Evolutionary conservation across 1,284 basidiomycete genomes (phyloP).

Genomic region (Apiotrichum domesticum): DNA sequence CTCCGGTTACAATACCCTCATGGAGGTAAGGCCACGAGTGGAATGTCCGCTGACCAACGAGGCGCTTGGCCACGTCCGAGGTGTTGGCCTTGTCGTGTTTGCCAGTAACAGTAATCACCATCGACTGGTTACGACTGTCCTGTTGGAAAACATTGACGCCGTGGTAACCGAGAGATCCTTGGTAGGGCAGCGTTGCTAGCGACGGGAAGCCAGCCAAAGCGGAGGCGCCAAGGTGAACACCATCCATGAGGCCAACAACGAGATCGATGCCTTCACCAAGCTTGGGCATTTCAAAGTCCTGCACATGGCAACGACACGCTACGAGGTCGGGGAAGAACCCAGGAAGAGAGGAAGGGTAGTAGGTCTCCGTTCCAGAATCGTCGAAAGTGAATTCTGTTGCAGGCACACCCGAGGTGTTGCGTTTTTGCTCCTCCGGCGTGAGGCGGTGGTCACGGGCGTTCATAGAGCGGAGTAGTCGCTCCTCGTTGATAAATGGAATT

Average conservation of each 20-base stretch:
- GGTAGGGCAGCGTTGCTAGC: slow-evolving; percentile 78
- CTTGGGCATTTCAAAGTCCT: slow-evolving; percentile 78
- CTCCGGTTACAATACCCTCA: slow-evolving; percentile 78
- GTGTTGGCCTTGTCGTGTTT: slow-evolving; percentile 60
- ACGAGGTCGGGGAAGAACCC: slow-evolving; percentile 91
- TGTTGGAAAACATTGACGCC: slow-evolving; percentile 90
- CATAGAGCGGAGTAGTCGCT: slow-evolving; percentile 76
- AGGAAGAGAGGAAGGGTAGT: slow-evolving; percentile 84
- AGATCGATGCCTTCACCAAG: slow-evolving; percentile 75
- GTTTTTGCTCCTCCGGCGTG: slow-evolving; percentile 65
- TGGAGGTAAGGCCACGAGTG: slow-evolving; percentile 91
- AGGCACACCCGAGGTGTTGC: slow-evolving; percentile 69
- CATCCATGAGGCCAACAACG: slow-evolving; percentile 78
- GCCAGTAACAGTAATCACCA: slow-evolving; percentile 81
- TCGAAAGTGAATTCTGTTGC: slow-evolving; percentile 75
- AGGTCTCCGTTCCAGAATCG: slow-evolving; percentile 54
- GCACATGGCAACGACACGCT: slow-evolving; percentile 71
- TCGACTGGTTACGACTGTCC: slow-evolving; percentile 84
- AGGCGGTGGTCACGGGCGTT: slow-evolving; percentile 71
- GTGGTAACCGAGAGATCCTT: slow-evolving; percentile 70
- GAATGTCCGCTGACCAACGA: slow-evolving; percentile 74
- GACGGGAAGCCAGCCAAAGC: slow-evolving; percentile 96
- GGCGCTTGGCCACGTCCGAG: slow-evolving; percentile 65
- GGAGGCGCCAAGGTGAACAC: slow-evolving; percentile 76
- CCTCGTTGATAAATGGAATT: slow-evolving; percentile 94